phyloP scores from a whole-genome alignment of 192 early-diverging fungal genomes.

The Haplosporangium gracile region DNA sequence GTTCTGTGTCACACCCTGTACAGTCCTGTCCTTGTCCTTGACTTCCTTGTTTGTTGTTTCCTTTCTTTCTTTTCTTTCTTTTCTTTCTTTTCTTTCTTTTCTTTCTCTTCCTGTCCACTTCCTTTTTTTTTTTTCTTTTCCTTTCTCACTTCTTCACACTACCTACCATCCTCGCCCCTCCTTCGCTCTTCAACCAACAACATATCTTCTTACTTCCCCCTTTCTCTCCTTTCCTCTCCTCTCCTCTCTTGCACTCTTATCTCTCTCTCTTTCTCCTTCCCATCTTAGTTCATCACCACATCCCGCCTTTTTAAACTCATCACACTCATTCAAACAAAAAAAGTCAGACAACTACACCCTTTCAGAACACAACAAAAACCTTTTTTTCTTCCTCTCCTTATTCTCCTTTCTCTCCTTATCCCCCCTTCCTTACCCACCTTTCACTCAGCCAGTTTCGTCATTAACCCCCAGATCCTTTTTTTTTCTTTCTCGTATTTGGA shows the following conservation, averaged over 20 bases:
- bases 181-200: neutral
- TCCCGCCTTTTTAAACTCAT: neutral
- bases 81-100: neutral
- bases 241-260: neutral
- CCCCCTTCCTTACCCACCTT: neutral
- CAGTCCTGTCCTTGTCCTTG: neutral
- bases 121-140: neutral
- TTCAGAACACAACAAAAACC: neutral
- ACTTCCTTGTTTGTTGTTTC: neutral
- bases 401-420: neutral
- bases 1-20: conserved; percentile 7
- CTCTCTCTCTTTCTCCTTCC: neutral
- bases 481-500: neutral
- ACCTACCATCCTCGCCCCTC: neutral
- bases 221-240: neutral
- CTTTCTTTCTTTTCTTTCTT: neutral
- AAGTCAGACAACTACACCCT: neutral
- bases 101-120: neutral
- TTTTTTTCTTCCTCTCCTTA: neutral
- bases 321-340: conserved; percentile 1
- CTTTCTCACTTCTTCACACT: neutral
- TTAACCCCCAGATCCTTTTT: neutral
- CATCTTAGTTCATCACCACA: neutral
- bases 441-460: neutral
- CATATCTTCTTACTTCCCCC: neutral